Base-by-base conservation (phyloP, 306 rosid species). In the Malus asiatica region DNA sequence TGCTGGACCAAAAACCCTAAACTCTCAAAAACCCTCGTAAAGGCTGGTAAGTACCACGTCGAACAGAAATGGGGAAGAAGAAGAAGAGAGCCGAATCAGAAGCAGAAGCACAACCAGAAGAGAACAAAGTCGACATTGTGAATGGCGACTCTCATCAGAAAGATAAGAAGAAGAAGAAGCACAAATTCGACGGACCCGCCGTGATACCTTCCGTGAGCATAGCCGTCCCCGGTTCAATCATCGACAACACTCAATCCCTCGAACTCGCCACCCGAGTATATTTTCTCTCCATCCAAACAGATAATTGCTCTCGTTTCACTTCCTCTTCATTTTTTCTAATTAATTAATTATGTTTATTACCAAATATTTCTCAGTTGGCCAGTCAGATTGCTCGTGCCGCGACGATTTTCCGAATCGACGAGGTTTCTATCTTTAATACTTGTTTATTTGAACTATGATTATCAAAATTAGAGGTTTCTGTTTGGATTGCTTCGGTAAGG, bases 341-440 rank as follows among this genome's bases (percentile, higher is more conserved):
- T 6, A 14, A 8, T 40, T 69, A 61, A n/a, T 62, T 79, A 76
- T 72, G 27, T 48, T 68, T 44, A 29, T 68, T 35, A 13, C 60
- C 29, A 52, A 62, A 57, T 8, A n/a, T 32, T n/a, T 80, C 14
- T 65, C 85, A 96, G 99, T 78, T 96, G 86, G 98, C 97, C 83
- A 90, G 99, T 79, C 97, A 90, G 84, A 90, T 96, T 45, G 97
- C 99, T 68, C 99, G 99, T 33, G 99, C 99, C 9, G 93, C 95
- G 19, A 90, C 99, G 16, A 92, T 96, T 89, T 95, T 95, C 78
- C 90, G 96, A 82, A 87, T 95, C 76, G 85, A 92, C 25, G 98
- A 96, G 98, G 99, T 94, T 70, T 70, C 80, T 32, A 66, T 40
- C 4, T 27, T 45, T 46, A 58, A 32, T 51, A 32, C 32, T 46